Base-by-base conservation (phyloP, 768 basidiomycete genomes). In the Leccinum olivaceopallidum region DNA sequence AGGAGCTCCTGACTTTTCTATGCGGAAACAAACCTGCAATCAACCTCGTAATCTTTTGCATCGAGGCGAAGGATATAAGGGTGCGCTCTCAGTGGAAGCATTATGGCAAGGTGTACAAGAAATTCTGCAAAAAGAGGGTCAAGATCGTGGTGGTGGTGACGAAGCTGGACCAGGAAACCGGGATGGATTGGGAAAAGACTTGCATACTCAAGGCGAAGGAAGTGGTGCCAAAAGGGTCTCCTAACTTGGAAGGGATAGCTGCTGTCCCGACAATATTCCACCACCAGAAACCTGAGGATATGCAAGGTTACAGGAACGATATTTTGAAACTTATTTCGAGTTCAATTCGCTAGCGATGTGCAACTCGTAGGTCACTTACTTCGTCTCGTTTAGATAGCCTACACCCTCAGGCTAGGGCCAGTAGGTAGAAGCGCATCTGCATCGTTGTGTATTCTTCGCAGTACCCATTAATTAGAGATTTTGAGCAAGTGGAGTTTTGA, bases 141-240 rank as follows among this genome's bases (percentile, higher is more conserved):
- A 65, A 53, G 36, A 37, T 67, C 10, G 66, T 42, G 16, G 62
- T 67, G 49, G 57, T 64, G 22, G 66, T 67, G 14, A 67, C 63
- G 28, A 57, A 47, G 47, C 50, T 63, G 61, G 58, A 57, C 52
- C 2, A 0, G 56, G 6, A 34, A 28, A 62, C 30, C n/a, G 28
- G 26, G 4, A 56, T 37, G 13, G 32, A 51, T 7, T 66, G 60
- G 65, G 57, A 3, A 37, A 18, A 1, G 9, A 52, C 28, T 1
- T 63, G 60, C 37, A 52, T 53, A 10, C 6, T 8, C 4, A 59
- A 36, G 52, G 52, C 20, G 26, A 56, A 4, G 36, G 47, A 50
- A 3, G 57, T 53, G 13, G 14, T 53, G 5, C 24, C 24, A 24
- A 61, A 58, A 49, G 55, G 44, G 26, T 50, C 42, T 47, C 57